Conservation (phyloP, 176 grass and related monocot species). For the Aegilops longissima region DNA sequence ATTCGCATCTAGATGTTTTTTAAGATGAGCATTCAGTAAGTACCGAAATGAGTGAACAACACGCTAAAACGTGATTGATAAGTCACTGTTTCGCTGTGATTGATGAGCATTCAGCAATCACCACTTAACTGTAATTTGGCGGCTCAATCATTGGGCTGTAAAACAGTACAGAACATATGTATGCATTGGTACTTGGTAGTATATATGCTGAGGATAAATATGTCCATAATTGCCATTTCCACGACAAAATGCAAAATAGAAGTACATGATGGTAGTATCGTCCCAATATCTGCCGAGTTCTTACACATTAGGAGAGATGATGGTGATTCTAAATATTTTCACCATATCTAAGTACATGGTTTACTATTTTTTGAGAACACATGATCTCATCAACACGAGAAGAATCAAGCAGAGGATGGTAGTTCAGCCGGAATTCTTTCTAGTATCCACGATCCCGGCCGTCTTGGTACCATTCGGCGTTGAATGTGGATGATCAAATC, state of each 20-base stretch:
- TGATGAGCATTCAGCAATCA: background rate
- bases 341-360: constrained; percentile 46
- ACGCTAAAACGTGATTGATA: no score
- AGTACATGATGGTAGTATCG: constrained; percentile 30
- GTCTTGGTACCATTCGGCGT: constrained; percentile 26
- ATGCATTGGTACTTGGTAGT: background rate
- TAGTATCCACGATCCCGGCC: background rate
- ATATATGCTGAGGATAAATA: constrained; percentile 10
- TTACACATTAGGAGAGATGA: constrained; percentile 27
- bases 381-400: constrained; percentile 20
- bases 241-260: constrained; percentile 14
- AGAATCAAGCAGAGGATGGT: constrained; percentile 30
- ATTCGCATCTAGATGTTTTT: no score
- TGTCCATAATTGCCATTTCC: constrained; percentile 25
- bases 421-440: background rate
- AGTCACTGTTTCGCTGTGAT: background rate
- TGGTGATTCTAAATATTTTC: constrained; percentile 61
- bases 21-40: background rate
- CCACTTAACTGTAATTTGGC: background rate
- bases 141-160: no score
- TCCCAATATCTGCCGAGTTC: constrained; percentile 7
- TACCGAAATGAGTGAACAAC: no score
- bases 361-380: constrained; percentile 25
- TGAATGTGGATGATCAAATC: constrained; percentile 30
- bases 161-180: background rate